Base-by-base conservation (phyloP, 140 eudicot genomes). In the Bidens hawaiensis region DNA sequence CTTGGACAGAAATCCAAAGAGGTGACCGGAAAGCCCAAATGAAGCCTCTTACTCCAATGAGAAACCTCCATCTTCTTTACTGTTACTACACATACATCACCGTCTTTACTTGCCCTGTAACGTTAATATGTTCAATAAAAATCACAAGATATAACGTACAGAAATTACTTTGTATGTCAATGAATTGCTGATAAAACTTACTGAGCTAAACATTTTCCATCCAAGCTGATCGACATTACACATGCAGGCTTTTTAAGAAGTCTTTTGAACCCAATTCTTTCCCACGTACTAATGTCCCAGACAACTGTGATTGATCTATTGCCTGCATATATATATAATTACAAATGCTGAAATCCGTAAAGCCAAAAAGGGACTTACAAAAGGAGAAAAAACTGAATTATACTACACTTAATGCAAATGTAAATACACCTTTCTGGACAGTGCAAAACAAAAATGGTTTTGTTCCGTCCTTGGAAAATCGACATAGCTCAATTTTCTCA, bases 41-140 rank as follows among this genome's bases (percentile, higher is more conserved):
- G 99, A 76, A 88, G 89, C 82, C 95, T 85, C 81, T 79, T 94
- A 69, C 95, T 88, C 96, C 85, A 81, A 76, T 88, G 97, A 69
- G 65, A 67, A 33, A 94, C 74, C 73, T 82, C 88, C 97, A 94
- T 94, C 66, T 74, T 88, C 64, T 81, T 88, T 68, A 93, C 90
- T 64, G 85, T 78, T 51, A 88, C 86, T 25, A 93, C 90, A 73
- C 97, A 88, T 21, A 94, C 58, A 79, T 94, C 99, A 36, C 99
- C 99, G 71, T 94, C 99, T 77, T 81, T 94, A 82, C 99, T 94
- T 55, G 88, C 99, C 72, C 96, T 91, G 65, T 45, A 59, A 64
- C 69, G 36, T 54, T 69, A 52, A 28, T 60, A 74, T 50, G 51
- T 43, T 16, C 14, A 30, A 26, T 53, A 16, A 45, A 11, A 53